Evolutionary conservation across 768 basidiomycete genomes (phyloP), one percentile per base, ranked within the genome.

Genomic region (Tubosaeta sp.): DNA sequence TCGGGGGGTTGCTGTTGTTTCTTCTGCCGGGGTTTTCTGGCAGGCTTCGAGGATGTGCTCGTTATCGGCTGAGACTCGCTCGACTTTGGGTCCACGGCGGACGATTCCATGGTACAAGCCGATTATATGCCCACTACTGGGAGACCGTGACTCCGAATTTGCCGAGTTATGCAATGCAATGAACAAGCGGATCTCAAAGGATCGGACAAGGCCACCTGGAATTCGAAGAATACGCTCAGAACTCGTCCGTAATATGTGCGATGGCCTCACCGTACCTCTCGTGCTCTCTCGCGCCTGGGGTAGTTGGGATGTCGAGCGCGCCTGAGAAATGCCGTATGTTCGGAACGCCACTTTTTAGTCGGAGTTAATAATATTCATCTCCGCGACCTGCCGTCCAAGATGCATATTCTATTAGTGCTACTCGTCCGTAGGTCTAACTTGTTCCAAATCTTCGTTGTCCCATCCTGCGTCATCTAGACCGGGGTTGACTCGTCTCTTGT

Each of bases 401-500:
- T 41, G 39, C 7, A 25, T 41, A 25, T 11, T 42, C 13, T 26
- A 43, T 43, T 14, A 27, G 26, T 6, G 43, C 51, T 56, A 65
- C 54, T 49, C 57, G 37, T 53, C 54, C 9, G 17, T 38, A 7
- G 50, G 51, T 46, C 60, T 48, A 34, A 31, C 60, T 22, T 51
- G 48, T 54, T 61, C 64, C 27, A 51, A 45, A 48, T 65, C 66
- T 16, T 41, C 55, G 27, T 63, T 59, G 41, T 69, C 63, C 62
- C 66, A 62, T 35, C 61, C 58, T 42, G 58, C 62, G 35, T 67
- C 68, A 22, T 70, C 66, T 45, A 76, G 51, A 27, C 85, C 90
- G 14, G 91, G 91, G 68, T 93, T 94, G 4, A 88, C 72, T 59
- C 77, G 74, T 51, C 94, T 73, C 67, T 76, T 77, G 69, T 95